A percentile compares a stretch with the other conserved stretches of the same genome.
These are phyloP conservation scores for Tremella yokohamensis DNA, from an alignment of 768 basidiomycete species.

Conservation along the genomic window DNA sequence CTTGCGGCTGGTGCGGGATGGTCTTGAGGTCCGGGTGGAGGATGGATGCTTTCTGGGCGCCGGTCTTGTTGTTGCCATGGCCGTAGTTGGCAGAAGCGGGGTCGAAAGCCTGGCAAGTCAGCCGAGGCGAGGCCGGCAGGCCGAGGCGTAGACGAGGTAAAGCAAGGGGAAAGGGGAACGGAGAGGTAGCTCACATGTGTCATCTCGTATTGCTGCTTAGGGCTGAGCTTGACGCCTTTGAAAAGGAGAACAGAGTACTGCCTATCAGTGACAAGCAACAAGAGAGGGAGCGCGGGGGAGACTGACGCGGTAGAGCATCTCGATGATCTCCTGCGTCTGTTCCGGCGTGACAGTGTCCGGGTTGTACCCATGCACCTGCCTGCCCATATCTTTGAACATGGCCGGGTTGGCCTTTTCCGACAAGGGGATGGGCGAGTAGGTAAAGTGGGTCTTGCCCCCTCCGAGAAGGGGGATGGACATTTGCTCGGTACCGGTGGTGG, in stretches of 20 bases:
- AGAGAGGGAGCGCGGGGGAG: background rate
- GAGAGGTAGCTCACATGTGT: conserved; percentile 67
- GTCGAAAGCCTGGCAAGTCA: conserved; percentile 66
- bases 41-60: conserved; percentile 68
- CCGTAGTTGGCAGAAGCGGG: conserved; percentile 65
- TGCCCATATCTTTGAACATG: conserved; percentile 69
- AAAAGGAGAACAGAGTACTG: conserved; percentile 74
- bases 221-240: conserved; percentile 64
- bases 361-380: conserved; percentile 69
- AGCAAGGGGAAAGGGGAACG: background rate
- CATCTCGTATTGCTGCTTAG: conserved; percentile 77
- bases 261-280: background rate
- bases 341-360: conserved; percentile 60
- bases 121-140: conserved; percentile 2
- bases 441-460: conserved; percentile 15
- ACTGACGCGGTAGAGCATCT: conserved; percentile 72
- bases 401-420: conserved; percentile 68
- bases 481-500: background rate
- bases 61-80: conserved; percentile 84
- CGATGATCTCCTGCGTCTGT: conserved; percentile 64
- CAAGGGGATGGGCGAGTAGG: conserved; percentile 59
- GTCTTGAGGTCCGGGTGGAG: conserved; percentile 87
- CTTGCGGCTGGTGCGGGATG: conserved; percentile 80
- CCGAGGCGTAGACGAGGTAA: background rate
- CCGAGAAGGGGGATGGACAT: background rate